A percentile compares a stretch with the other conserved stretches of the same genome.
These are phyloP conservation scores for Alternaria arborescens DNA, from an alignment of 2,329 filamentous ascomycete species.

Conservation along the genomic window DNA sequence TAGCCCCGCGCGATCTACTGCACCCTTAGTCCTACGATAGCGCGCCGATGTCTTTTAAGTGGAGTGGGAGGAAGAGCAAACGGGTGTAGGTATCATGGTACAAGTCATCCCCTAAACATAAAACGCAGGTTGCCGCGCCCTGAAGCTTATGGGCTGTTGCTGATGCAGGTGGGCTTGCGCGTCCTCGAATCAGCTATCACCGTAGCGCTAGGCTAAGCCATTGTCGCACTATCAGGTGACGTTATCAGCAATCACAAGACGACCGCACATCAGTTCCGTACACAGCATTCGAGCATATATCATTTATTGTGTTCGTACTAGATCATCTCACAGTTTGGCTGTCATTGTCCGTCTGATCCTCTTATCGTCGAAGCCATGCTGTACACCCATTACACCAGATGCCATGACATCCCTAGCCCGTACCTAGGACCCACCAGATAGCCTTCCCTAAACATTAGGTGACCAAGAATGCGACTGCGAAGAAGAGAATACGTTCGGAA, in stretches of 20 bases:
- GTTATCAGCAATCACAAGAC: conserved; percentile 23
- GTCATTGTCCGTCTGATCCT: conserved; percentile 18
- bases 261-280: conserved; percentile 8
- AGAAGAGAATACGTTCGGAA: conserved; percentile 35
- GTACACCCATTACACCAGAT: conserved; percentile 34
- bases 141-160: conserved; percentile 16
- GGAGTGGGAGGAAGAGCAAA: conserved; percentile 4
- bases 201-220: background rate
- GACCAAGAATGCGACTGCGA: conserved; percentile 35
- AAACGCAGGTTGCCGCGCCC: conserved; percentile 13
- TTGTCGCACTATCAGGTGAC: conserved; percentile 31
- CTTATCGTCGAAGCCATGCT: conserved; percentile 26
- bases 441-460: conserved; percentile 41
- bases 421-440: conserved; percentile 32
- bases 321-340: conserved; percentile 18
- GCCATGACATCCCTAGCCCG: conserved; percentile 23
- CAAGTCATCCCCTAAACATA: conserved; percentile 9
- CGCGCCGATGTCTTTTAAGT: conserved; percentile 13
- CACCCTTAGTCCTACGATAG: conserved; percentile 21
- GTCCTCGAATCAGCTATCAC: conserved; percentile 17
- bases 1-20: conserved; percentile 28
- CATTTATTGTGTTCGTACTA: conserved; percentile 20
- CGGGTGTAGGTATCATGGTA: conserved; percentile 7
- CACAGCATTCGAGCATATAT: conserved; percentile 11
- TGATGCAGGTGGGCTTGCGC: conserved; percentile 16